These are phyloP conservation scores for Carpinus fangiana DNA, from an alignment of 306 rosid species.

Conservation along the genomic window DNA sequence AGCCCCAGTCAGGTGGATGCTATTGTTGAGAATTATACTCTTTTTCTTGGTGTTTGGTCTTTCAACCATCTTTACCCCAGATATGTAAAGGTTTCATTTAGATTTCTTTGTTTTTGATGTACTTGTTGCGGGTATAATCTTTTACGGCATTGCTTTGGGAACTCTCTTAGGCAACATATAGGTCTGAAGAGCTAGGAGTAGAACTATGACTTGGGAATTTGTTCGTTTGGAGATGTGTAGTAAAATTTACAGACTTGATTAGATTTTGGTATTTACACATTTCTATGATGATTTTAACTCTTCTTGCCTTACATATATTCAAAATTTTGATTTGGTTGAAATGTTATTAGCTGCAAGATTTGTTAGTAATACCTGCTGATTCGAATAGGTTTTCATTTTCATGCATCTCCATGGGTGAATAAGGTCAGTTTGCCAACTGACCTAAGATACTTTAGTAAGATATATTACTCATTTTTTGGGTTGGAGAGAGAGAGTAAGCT, in stretches of 20 bases:
- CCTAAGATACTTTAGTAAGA: no score
- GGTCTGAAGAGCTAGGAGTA: slow-evolving; percentile 25
- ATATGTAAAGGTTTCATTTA: slow-evolving; percentile 36
- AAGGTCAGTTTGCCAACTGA: no score
- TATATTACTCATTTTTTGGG: no score
- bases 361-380: neutral
- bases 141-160: neutral
- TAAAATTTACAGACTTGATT: neutral
- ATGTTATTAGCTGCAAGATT: neutral
- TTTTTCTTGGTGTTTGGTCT: slow-evolving; percentile 24
- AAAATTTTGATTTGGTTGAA: no score
- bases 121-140: slow-evolving; percentile 7
- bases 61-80: slow-evolving; percentile 21
- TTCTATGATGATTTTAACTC: neutral
- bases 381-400: neutral
- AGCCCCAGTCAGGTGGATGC: slow-evolving; percentile 41
- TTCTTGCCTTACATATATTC: no score
- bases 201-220: slow-evolving; percentile 17
- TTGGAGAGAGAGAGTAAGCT: no score
- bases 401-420: no score
- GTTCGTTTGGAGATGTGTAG: slow-evolving; percentile 6
- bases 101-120: neutral
- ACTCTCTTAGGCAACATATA: slow-evolving; percentile 4
- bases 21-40: slow-evolving; percentile 32
- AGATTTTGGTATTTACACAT: slow-evolving; percentile 16